Evolutionary conservation across 2,329 filamentous ascomycete genomes (phyloP), one percentile per base, ranked within the genome.

Genomic region (Penicillium polonicum): DNA sequence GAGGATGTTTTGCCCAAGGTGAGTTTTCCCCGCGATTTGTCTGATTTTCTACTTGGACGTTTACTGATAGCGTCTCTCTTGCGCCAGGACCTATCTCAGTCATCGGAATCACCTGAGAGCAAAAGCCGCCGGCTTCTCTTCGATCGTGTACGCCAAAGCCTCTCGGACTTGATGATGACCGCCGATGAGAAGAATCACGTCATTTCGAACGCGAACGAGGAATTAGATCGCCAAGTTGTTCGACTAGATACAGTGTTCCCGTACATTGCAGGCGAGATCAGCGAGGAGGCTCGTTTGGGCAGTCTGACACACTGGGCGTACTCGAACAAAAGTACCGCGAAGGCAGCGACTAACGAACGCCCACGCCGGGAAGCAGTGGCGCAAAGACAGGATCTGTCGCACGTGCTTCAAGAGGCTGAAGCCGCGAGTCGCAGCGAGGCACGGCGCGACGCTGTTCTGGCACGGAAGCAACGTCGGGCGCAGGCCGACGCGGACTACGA

Each of bases 181-280:
- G 83, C 97, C 38, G 94, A 99, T 70, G 94, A 99, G 77, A 99
- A 99, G 78, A 96, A 97, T 65, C 92, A 97, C 66, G 94, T 99
- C 66, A 89, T 97, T 56, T 89, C 90, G 38, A 95, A 93, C 17
- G 93, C 94, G 54, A 94, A 93, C 68, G 90, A 96, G 66, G 91
- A 92, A 45, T 85, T 97, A 13, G 86, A 91, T 64, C 90, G 90
- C 70, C 92, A 97, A 70, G 82, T 97, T 36, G 80, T 84, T 59
- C 90, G 95, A 52, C 86, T 97, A 70, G 90, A 96, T 71, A 88
- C 90, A 66, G 88, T 95, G 33, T 96, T 90, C 82, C 88, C 91
- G 21, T 88, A 92, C 75, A 85, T 97, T 57, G 89, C 95, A 63
- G 81, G 83, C 59, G 94, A 99, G 74, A 91, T 99, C 70, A 96